Evolutionary conservation across 352 stramenopile genomes (phyloP).

Genomic region (Phytopythium kandeliae): DNA sequence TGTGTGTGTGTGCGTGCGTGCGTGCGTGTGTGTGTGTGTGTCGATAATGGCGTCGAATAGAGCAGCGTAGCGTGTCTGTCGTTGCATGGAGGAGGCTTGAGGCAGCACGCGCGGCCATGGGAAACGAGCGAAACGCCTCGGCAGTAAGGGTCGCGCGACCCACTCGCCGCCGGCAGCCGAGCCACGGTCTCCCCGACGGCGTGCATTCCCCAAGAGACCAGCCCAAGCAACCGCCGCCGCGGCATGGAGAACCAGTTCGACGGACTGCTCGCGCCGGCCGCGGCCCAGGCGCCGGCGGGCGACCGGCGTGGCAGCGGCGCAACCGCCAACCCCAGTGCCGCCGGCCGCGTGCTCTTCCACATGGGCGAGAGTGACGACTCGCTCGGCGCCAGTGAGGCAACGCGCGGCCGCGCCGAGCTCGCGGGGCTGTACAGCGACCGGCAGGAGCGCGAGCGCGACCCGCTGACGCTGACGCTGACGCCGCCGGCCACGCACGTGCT

Average conservation of each 20-base stretch:
- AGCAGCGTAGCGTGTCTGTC: no score
- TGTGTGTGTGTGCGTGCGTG: background rate
- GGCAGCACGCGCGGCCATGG: no score
- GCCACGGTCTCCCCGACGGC: no score
- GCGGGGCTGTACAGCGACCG: background rate
- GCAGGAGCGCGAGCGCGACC: constrained; percentile 12
- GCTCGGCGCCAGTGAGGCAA: background rate
- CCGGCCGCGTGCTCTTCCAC: constrained; percentile 5
- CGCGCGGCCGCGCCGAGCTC: constrained; percentile 1
- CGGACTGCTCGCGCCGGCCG: constrained; percentile 15
- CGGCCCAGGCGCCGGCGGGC: constrained; percentile 10
- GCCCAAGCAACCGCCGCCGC: background rate
- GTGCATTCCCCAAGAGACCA: background rate
- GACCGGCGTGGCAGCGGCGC: constrained; percentile 13
- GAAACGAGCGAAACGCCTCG: background rate
- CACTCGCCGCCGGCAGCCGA: no score
- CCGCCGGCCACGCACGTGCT: constrained; percentile 42
- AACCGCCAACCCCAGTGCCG: constrained; percentile 1
- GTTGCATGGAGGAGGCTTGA: background rate
- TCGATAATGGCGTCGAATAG: background rate
- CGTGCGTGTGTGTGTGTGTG: background rate
- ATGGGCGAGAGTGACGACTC: constrained; percentile 12
- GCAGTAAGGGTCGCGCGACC: background rate
- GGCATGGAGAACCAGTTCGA: constrained; percentile 37
- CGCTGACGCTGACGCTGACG: constrained; percentile 42